Conservation (phyloP, 441 rosid genomes). For the Biscutella auriculata region DNA sequence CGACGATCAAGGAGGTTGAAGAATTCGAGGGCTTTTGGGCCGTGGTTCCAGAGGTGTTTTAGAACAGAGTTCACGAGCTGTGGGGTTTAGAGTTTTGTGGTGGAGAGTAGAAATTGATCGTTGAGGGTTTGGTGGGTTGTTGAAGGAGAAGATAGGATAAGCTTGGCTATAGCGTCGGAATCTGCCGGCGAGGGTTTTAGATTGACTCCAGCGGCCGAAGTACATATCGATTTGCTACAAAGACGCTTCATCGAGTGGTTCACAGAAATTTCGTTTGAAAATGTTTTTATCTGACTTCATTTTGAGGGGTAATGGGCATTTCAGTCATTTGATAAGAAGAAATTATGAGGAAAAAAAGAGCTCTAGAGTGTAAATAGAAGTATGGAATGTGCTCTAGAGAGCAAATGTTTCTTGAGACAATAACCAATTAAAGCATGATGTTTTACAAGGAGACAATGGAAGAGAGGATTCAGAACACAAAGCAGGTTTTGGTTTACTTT, state of each 20-base stretch:
- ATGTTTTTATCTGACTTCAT: too few species aligned
- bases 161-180: constrained; percentile 25
- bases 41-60: constrained; percentile 80
- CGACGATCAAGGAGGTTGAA: constrained; percentile 42
- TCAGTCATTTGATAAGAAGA: too few species aligned
- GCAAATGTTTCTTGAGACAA: too few species aligned
- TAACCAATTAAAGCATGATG: too few species aligned
- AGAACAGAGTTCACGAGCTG: constrained; percentile 50
- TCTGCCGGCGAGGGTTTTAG: constrained; percentile 16
- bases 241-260: constrained; percentile 15
- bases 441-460: too few species aligned
- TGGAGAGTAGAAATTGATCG: constrained; percentile 28
- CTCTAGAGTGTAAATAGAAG: too few species aligned
- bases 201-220: constrained; percentile 3
- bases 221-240: constrained; percentile 4
- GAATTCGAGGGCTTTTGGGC: constrained; percentile 73
- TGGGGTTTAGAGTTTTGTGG: constrained; percentile 52
- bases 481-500: too few species aligned
- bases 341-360: too few species aligned
- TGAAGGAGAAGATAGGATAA: constrained; percentile 34
- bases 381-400: too few species aligned
- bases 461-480: too few species aligned
- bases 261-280: too few species aligned
- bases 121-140: constrained; percentile 23
- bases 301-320: too few species aligned